Base-by-base conservation (phyloP, 2,329 filamentous ascomycete genomes). In the Ceratocystiopsis minuta region DNA sequence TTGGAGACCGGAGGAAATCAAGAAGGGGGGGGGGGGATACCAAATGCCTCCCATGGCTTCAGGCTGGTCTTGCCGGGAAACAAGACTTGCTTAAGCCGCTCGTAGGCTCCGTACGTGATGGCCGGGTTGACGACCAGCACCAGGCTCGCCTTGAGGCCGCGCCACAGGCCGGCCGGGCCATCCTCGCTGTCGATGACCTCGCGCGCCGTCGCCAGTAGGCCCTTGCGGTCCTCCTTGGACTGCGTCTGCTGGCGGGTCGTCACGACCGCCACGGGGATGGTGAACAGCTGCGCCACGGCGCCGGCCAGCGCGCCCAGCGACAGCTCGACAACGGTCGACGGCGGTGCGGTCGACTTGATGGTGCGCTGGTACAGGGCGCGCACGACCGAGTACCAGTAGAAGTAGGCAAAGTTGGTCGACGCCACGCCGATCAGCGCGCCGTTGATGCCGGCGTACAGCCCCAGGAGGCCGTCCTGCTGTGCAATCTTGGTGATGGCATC, bases 401-500 rank as follows among this genome's bases (percentile, higher is more conserved):
- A 98, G 64, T 98, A 98, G 53, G 90, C 90, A 57, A 98, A 98
- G 61, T 98, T 98, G 41, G 88, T 96, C 20, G 87, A 95, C 2
- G 86, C 88, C 33, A 98, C 90, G 42, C 90, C 90, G 40, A 96
- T 64, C 16, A 98, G 67, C 5, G 87, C 77, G 40, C 88, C 87
- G 46, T 75, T 70, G 58, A 98, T 87, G 46, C 90, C 90, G 41
- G 82, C 76, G 55, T 98, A 98, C 9, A 98, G 72, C 7, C 90
- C 90, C 38, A 66, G 54, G 10, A 90, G 43, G 31, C 90, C 90
- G 51, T 98, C 90, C 41, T 74, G 76, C 43, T 77, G 72, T 33
- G 82, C 61, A 50, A 98, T 96, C 56, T 85, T 87, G 46, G 68
- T 70, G 49, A 98, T 78, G 28, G 90, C 90, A 61, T 98, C 85